Evolutionary conservation across 139 green algal genomes (phyloP).

Genomic region (Picochlorum sp.): DNA sequence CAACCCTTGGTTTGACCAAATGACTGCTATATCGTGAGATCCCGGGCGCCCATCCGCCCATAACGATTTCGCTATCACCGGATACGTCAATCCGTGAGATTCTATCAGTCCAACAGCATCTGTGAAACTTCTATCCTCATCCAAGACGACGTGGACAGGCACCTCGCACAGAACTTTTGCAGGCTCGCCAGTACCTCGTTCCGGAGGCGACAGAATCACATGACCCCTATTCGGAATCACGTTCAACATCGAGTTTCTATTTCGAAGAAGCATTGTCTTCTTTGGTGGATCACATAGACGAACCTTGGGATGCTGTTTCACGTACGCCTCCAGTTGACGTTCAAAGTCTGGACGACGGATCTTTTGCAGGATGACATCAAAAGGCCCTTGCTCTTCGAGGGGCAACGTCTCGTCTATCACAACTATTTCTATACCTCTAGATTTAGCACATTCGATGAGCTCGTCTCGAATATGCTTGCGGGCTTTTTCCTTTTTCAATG

Average conservation of each 20-base stretch:
- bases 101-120: conserved; percentile 21
- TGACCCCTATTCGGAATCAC: not conserved
- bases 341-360: conserved; percentile 64
- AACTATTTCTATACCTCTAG: conserved; percentile 36
- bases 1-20: conserved; percentile 20
- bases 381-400: conserved; percentile 52
- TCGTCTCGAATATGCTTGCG: conserved; percentile 44
- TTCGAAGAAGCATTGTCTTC: conserved; percentile 19
- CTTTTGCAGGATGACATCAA: conserved; percentile 68
- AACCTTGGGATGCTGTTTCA: conserved; percentile 34
- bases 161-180: conserved; percentile 10
- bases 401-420: conserved; percentile 39
- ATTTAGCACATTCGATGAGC: conserved; percentile 29
- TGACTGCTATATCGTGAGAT: conserved; percentile 61
- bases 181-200: not conserved
- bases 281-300: conserved; percentile 24
- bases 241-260: conserved; percentile 26
- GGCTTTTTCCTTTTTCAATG: conserved; percentile 26
- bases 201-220: conserved; percentile 1
- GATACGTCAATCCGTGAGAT: conserved; percentile 35
- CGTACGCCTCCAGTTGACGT: conserved; percentile 45
- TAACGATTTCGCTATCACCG: conserved; percentile 73
- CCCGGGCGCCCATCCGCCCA: conserved; percentile 71
- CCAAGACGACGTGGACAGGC: conserved; percentile 7
- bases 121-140: conserved; percentile 14